phyloP scores from a whole-genome alignment of 768 basidiomycete species.

The Russula sp. region DNA sequence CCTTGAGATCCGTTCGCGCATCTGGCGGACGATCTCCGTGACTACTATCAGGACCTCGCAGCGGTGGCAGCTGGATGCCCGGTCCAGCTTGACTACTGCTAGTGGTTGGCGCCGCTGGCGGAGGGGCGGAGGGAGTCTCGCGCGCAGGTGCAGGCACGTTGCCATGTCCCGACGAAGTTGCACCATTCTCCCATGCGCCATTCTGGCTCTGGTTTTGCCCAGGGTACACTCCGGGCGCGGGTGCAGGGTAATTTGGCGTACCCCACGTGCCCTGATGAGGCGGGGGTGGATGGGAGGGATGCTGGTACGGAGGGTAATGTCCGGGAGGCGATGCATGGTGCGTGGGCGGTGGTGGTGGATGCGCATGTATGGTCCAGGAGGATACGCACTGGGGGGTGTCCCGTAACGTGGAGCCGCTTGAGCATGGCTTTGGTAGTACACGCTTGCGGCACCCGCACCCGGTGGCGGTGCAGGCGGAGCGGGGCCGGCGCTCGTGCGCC shows the following conservation, averaged over 20 bases:
- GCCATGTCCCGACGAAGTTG: conserved; percentile 15
- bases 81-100: neutral
- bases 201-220: conserved; percentile 10
- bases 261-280: conserved; percentile 15
- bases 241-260: conserved; percentile 15
- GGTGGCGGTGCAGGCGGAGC: conserved; percentile 19
- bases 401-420: conserved; percentile 16
- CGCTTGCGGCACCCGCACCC: conserved; percentile 16
- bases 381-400: conserved; percentile 17
- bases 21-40: conserved; percentile 21
- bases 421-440: conserved; percentile 26
- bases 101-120: conserved; percentile 5
- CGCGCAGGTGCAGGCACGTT: conserved; percentile 9
- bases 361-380: conserved; percentile 14
- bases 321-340: conserved; percentile 19
- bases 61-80: conserved; percentile 25
- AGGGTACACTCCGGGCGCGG: conserved; percentile 18
- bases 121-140: conserved; percentile 4
- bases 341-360: conserved; percentile 18
- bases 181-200: conserved; percentile 12
- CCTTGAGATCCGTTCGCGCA: conserved; percentile 18
- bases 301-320: conserved; percentile 17
- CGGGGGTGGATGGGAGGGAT: conserved; percentile 23
- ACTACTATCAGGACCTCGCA: conserved; percentile 16
- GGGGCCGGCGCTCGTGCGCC: conserved; percentile 22